Percentiles rank a stretch among this genome's conserved stretches.
phyloP scores from a whole-genome alignment of 2,329 filamentous ascomycete species.

The Fusarium camptoceras region DNA sequence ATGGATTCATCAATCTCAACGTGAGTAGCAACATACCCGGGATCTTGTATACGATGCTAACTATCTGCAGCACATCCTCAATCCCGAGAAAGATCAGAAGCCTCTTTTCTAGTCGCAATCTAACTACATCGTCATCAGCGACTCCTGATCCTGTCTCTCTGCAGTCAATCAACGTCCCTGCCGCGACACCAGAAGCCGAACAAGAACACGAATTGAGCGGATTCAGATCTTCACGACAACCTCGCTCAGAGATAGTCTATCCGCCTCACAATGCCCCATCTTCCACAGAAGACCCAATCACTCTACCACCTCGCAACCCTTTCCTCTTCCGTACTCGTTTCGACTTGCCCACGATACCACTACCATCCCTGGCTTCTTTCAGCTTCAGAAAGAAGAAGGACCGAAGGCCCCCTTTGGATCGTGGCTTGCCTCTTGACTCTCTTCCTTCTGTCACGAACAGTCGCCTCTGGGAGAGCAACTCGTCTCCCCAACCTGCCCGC shows the following conservation, averaged over 20 bases:
- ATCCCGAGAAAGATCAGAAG: slow-evolving; percentile 39
- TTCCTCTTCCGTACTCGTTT: slow-evolving; percentile 52
- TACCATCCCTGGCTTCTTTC: slow-evolving; percentile 38
- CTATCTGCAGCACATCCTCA: slow-evolving; percentile 14
- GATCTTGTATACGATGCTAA: neutral
- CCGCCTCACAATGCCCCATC: neutral
- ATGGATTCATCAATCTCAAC: slow-evolving; percentile 36
- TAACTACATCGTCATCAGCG: slow-evolving; percentile 32
- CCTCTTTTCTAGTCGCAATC: slow-evolving; percentile 35
- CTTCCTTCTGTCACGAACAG: slow-evolving; percentile 26
- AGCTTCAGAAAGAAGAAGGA: slow-evolving; percentile 24
- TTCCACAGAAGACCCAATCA: slow-evolving; percentile 12
- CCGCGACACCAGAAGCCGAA: slow-evolving; percentile 23
- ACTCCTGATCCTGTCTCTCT: slow-evolving; percentile 14
- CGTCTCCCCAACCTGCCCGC: slow-evolving; percentile 16
- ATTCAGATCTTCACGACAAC: slow-evolving; percentile 1
- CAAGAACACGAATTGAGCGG: neutral
- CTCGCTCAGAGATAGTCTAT: neutral
- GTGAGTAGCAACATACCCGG: slow-evolving; percentile 25
- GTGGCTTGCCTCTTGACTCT: slow-evolving; percentile 21
- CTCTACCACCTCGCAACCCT: slow-evolving; percentile 46
- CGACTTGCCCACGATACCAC: slow-evolving; percentile 42
- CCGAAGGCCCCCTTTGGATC: neutral
- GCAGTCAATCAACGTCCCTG: neutral
- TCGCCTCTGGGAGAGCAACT: slow-evolving; percentile 25